These are phyloP conservation scores for Fusarium annulatum DNA, from an alignment of 2,329 filamentous ascomycete species.

Conservation along the genomic window DNA sequence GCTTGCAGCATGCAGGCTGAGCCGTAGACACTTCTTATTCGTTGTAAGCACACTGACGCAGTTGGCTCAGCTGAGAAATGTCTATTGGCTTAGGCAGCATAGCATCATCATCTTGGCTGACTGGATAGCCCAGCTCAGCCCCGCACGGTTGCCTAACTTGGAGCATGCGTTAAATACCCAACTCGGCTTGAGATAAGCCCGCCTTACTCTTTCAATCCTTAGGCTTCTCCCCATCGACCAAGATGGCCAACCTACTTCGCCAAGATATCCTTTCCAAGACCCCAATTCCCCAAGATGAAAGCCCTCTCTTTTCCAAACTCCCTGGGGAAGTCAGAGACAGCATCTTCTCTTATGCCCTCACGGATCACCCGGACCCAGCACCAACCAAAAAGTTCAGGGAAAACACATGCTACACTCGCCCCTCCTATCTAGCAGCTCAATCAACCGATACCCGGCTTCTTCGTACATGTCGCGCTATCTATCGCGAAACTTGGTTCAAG, in stretches of 20 bases:
- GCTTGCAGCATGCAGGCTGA: neutral
- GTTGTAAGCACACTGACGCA: no score
- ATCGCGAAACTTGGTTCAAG: constrained; percentile 56
- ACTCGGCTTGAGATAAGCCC: neutral
- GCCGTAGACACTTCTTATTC: neutral
- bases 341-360: constrained; percentile 58
- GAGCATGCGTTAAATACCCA: neutral
- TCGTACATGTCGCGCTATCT: constrained; percentile 55
- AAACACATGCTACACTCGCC: constrained; percentile 54
- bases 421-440: constrained; percentile 53
- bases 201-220: neutral
- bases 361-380: constrained; percentile 51
- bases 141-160: constrained; percentile 25
- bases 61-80: neutral
- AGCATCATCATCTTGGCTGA: neutral
- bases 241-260: neutral
- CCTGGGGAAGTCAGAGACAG: constrained; percentile 61
- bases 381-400: constrained; percentile 41
- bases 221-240: neutral
- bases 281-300: constrained; percentile 17
- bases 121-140: neutral
- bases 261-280: neutral
- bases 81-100: neutral
- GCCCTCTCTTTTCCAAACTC: constrained; percentile 51
- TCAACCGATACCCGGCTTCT: constrained; percentile 53